Evolutionary conservation across 352 stramenopile genomes (phyloP).

Genomic region (Phytopythium mirpurense): DNA sequence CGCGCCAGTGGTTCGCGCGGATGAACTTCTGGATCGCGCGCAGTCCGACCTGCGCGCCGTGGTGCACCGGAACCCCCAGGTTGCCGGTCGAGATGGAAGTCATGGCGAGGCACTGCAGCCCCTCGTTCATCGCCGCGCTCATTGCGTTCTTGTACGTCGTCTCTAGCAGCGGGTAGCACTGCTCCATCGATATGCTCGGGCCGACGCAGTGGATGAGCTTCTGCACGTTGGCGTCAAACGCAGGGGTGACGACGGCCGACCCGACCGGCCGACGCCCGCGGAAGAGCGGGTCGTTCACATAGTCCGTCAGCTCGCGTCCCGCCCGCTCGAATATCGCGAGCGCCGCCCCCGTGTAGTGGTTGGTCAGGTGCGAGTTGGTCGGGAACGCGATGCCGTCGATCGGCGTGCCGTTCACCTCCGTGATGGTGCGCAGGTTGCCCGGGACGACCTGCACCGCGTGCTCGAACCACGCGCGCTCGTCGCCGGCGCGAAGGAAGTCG

Average conservation of each 20-base stretch:
- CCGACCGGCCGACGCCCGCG: slow-evolving; percentile 19
- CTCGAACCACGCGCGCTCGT: slow-evolving; percentile 24
- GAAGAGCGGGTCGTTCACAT: slow-evolving; percentile 30
- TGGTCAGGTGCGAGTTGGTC: slow-evolving; percentile 24
- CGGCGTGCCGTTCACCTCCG: slow-evolving; percentile 13
- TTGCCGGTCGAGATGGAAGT: slow-evolving; percentile 59
- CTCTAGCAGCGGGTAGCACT: slow-evolving; percentile 30
- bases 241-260: slow-evolving; percentile 37
- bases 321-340: slow-evolving; percentile 34
- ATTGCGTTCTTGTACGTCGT: slow-evolving; percentile 41
- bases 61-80: slow-evolving; percentile 23
- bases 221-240: slow-evolving; percentile 36
- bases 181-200: slow-evolving; percentile 23
- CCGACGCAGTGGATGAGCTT: slow-evolving; percentile 58
- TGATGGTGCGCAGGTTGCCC: slow-evolving; percentile 22
- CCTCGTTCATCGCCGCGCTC: slow-evolving; percentile 28
- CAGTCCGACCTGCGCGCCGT: slow-evolving; percentile 34
- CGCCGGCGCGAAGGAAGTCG: slow-evolving; percentile 27
- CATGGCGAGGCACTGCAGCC: slow-evolving; percentile 39
- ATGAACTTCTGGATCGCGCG: slow-evolving; percentile 39
- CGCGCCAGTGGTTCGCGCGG: slow-evolving; percentile 27
- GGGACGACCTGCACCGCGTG: slow-evolving; percentile 16
- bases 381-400: slow-evolving; percentile 50
- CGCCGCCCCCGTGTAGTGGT: slow-evolving; percentile 30
- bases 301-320: slow-evolving; percentile 21